A percentile compares a stretch with the other conserved stretches of the same genome.
These are phyloP conservation scores for Ogataea glucozyma DNA, from an alignment of 805 yeast species.

Conservation along the genomic window DNA sequence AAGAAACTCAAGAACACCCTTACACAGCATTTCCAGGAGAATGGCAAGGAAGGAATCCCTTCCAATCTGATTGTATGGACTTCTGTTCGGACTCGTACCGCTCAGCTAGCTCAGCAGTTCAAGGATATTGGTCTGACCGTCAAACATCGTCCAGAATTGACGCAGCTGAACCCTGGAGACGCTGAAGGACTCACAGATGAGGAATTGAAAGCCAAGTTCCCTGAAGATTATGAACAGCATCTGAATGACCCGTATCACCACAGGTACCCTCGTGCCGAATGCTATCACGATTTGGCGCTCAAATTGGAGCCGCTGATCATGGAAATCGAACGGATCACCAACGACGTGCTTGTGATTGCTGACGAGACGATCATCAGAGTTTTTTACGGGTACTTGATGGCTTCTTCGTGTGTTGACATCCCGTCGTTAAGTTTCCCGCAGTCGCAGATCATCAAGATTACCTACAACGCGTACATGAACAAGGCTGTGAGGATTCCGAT, in stretches of 20 bases:
- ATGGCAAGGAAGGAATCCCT: slow-evolving; percentile 28
- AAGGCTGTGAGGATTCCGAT: slow-evolving; percentile 51
- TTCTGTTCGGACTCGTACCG: slow-evolving; percentile 82
- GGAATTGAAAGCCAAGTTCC: slow-evolving; percentile 60
- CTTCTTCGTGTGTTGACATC: slow-evolving; percentile 82
- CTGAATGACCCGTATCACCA: slow-evolving; percentile 86
- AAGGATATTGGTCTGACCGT: slow-evolving; percentile 61
- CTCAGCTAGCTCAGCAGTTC: slow-evolving; percentile 75
- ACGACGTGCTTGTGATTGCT: slow-evolving; percentile 86
- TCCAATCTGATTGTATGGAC: slow-evolving; percentile 82
- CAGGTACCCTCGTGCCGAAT: slow-evolving; percentile 88
- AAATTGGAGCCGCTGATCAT: slow-evolving; percentile 89
- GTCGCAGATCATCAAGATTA: slow-evolving; percentile 81
- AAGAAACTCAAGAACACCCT: slow-evolving; percentile 61
- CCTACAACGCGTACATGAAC: slow-evolving; percentile 83
- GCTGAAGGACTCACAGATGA: slow-evolving; percentile 67
- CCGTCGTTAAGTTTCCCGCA: slow-evolving; percentile 78
- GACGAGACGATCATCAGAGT: slow-evolving; percentile 90
- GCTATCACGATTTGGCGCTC: slow-evolving; percentile 93
- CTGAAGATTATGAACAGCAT: slow-evolving; percentile 68
- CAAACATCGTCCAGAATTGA: slow-evolving; percentile 76
- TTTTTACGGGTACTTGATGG: slow-evolving; percentile 92
- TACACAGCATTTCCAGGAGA: slow-evolving; percentile 31
- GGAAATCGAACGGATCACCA: slow-evolving; percentile 90
- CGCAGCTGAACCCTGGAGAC: slow-evolving; percentile 87